Conservation (phyloP, 495 filamentous ascomycete genomes). For the Neurospora sp. region DNA sequence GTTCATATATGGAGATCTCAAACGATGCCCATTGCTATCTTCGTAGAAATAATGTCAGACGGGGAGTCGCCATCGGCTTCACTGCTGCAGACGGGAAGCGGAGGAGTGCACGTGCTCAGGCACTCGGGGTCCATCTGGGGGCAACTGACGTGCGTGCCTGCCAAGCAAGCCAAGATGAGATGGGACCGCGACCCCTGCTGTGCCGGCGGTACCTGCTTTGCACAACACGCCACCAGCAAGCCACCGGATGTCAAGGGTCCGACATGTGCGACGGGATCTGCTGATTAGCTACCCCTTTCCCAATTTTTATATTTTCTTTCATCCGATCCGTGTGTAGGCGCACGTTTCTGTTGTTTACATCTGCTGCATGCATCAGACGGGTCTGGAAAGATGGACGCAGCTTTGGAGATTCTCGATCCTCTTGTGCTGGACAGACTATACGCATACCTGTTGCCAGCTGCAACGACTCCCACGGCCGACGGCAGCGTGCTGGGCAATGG, state of each 20-base stretch:
- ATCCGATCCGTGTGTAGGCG: neutral
- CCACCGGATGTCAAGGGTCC: neutral
- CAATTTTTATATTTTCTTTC: neutral
- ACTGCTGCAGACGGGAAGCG: neutral
- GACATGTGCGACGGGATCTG: neutral
- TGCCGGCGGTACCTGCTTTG: neutral
- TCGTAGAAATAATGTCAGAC: neutral
- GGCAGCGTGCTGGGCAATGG: neutral
- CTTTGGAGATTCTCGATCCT: conserved; percentile 12
- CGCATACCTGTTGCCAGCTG: conserved; percentile 10
- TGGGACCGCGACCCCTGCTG: neutral
- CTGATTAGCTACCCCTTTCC: neutral
- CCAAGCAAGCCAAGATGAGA: neutral
- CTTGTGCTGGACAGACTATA: conserved; percentile 14
- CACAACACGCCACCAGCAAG: neutral
- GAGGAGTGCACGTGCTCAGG: neutral
- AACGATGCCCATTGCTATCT: neutral
- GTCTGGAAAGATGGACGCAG: conserved; percentile 6
- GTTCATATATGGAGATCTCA: neutral
- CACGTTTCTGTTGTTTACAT: neutral
- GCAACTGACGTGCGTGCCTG: neutral
- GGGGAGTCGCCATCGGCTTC: neutral
- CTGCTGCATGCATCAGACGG: neutral
- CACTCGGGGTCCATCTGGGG: neutral
- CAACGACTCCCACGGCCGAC: neutral